Percentiles rank a stretch among this genome's conserved stretches.
phyloP scores from a whole-genome alignment of 106 monocot genomes.

The Acorus calamus region DNA sequence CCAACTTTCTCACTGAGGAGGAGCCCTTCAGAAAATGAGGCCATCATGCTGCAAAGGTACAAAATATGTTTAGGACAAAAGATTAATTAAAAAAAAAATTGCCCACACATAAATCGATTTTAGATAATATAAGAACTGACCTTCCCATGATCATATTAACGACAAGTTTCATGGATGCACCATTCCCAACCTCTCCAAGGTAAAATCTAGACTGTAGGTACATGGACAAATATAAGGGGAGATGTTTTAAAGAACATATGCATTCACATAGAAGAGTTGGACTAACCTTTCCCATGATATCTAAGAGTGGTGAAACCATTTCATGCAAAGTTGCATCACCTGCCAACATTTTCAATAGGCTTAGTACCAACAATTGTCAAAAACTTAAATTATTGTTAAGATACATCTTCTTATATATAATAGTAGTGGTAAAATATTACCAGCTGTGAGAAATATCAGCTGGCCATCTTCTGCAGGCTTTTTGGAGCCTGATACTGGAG shows the following conservation, averaged over 20 bases:
- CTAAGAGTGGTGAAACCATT: conserved; percentile 50
- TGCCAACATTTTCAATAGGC: conserved; percentile 9
- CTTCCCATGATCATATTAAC: conserved; percentile 99
- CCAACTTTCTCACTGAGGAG: conserved; percentile 75
- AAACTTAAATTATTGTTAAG: no score
- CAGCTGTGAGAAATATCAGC: conserved; percentile 82
- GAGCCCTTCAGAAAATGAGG: conserved; percentile 83
- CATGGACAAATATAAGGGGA: background rate
- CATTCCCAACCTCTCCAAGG: conserved; percentile 91
- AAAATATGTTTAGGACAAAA: no score
- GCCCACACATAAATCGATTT: background rate
- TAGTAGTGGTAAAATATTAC: conserved; percentile 17
- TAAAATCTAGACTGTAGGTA: conserved; percentile 60
- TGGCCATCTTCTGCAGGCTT: conserved; percentile 97
- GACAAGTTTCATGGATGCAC: conserved; percentile 85
- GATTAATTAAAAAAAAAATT: no score
- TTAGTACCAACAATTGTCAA: background rate
- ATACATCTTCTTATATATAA: background rate
- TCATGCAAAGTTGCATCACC: conserved; percentile 67
- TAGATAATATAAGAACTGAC: conserved; percentile 10
- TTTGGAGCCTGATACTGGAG: conserved; percentile 97
- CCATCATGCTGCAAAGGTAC: conserved; percentile 76
- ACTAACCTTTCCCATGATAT: conserved; percentile 84
- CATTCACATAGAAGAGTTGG: background rate
- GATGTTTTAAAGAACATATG: background rate